phyloP scores from a whole-genome alignment of 2,329 filamentous ascomycete species.

The Pleoardoris graminearum region DNA sequence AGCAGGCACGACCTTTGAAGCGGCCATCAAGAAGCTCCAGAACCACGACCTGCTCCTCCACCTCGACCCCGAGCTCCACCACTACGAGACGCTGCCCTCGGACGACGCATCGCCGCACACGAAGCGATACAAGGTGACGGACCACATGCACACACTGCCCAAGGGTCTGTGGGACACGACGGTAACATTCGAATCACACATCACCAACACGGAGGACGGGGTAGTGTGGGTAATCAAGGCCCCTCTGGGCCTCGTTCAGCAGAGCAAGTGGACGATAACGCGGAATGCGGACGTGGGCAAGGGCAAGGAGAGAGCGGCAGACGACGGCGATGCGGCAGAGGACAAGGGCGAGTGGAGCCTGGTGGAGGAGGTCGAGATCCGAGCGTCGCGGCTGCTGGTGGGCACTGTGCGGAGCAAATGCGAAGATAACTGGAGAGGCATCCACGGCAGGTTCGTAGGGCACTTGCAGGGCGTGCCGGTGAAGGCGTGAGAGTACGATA shows the following conservation, averaged over 20 bases:
- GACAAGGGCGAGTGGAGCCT: constrained; percentile 35
- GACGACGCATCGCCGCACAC: constrained; percentile 25
- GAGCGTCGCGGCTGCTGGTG: constrained; percentile 36
- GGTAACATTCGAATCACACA: constrained; percentile 39
- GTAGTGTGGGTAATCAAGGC: constrained; percentile 42
- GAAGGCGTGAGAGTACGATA: constrained; percentile 7
- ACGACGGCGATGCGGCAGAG: constrained; percentile 8
- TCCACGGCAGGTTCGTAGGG: constrained; percentile 36
- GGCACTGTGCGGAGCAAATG: constrained; percentile 44
- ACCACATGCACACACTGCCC: constrained; percentile 43
- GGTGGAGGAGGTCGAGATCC: constrained; percentile 44
- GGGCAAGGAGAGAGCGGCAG: constrained; percentile 15
- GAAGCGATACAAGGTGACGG: constrained; percentile 44
- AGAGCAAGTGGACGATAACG: constrained; percentile 36
- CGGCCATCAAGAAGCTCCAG: constrained; percentile 31
- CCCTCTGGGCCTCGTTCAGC: constrained; percentile 40
- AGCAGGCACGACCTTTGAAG: constrained; percentile 21
- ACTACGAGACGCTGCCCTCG: constrained; percentile 34
- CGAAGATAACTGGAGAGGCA: constrained; percentile 41
- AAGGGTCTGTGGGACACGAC: constrained; percentile 43
- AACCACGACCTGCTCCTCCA: constrained; percentile 44
- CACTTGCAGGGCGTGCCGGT: constrained; percentile 22
- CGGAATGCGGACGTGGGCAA: constrained; percentile 22
- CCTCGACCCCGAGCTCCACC: constrained; percentile 42
- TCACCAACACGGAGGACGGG: constrained; percentile 40